Evolutionary conservation across 768 basidiomycete genomes (phyloP).

Genomic region (Podaxis sp.): DNA sequence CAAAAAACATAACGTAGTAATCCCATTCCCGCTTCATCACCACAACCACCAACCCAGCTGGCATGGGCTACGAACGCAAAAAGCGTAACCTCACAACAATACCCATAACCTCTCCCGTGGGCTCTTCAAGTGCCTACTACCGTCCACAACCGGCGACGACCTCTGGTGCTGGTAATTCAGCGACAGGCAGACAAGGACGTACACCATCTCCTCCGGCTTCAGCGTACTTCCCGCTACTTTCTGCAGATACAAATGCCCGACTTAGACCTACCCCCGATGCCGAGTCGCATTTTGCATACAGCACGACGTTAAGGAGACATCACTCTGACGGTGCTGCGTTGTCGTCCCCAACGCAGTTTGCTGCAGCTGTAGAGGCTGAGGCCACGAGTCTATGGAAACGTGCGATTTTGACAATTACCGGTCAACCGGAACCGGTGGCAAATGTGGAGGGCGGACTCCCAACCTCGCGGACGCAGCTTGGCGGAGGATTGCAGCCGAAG

Average conservation of each 20-base stretch:
- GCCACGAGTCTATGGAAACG: slow-evolving; percentile 53
- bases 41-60: slow-evolving; percentile 32
- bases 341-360: slow-evolving; percentile 47
- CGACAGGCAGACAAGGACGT: slow-evolving; percentile 18
- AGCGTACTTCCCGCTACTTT: slow-evolving; percentile 69
- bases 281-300: slow-evolving; percentile 77
- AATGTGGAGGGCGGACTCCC: slow-evolving; percentile 31
- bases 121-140: slow-evolving; percentile 37
- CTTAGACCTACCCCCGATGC: slow-evolving; percentile 65
- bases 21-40: slow-evolving; percentile 18
- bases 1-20: not conserved
- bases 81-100: slow-evolving; percentile 37
- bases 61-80: slow-evolving; percentile 44
- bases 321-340: slow-evolving; percentile 46
- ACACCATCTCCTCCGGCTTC: slow-evolving; percentile 76
- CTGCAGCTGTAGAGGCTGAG: slow-evolving; percentile 47
- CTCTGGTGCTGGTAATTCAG: not conserved
- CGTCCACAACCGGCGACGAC: slow-evolving; percentile 24
- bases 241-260: slow-evolving; percentile 45
- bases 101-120: slow-evolving; percentile 30
- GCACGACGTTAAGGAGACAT: slow-evolving; percentile 76
- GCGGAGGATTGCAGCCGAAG: slow-evolving; percentile 22
- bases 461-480: slow-evolving; percentile 21
- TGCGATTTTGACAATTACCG: slow-evolving; percentile 38
- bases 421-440: slow-evolving; percentile 36